Evolutionary conservation across 768 basidiomycete genomes (phyloP).

Genomic region (Arthromyces matolae): DNA sequence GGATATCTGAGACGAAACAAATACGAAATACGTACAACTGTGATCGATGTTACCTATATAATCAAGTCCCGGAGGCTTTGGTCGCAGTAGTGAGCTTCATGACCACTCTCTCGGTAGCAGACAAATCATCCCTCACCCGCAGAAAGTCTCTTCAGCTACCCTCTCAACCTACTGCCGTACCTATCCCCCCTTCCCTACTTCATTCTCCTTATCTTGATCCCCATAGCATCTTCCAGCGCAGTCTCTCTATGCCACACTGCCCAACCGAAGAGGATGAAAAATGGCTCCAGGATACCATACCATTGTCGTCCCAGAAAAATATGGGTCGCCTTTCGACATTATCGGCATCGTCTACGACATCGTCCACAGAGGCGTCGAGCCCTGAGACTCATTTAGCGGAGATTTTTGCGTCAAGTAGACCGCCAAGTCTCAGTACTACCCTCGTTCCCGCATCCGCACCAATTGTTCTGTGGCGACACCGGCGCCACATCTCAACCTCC

Average conservation of each 20-base stretch:
- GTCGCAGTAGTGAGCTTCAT: conserved; percentile 4
- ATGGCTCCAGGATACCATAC: conserved; percentile 66
- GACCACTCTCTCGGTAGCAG: conserved; percentile 3
- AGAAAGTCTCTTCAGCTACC: conserved; percentile 37
- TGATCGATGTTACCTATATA: conserved; percentile 1
- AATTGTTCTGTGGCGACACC: conserved; percentile 17
- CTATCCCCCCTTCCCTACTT: conserved; percentile 56
- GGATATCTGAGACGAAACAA: conserved; percentile 18
- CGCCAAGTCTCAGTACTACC: neutral
- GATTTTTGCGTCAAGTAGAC: neutral
- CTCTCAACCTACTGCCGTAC: conserved; percentile 33
- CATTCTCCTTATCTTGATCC: conserved; percentile 53
- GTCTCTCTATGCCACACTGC: conserved; percentile 26
- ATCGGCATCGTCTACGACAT: too few relatives aligned
- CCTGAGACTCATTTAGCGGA: conserved; percentile 4
- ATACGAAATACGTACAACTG: conserved; percentile 5
- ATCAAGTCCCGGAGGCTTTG: neutral
- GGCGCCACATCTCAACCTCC: conserved; percentile 7
- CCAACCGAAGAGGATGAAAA: conserved; percentile 52
- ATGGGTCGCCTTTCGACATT: conserved; percentile 4
- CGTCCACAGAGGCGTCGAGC: too few relatives aligned
- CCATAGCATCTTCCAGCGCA: conserved; percentile 43
- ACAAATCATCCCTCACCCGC: conserved; percentile 16
- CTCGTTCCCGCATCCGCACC: conserved; percentile 19
- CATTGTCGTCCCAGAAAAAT: conserved; percentile 25